Evolutionary conservation across 2,329 filamentous ascomycete genomes (phyloP).

Genomic region (Thelonectria blattea): DNA sequence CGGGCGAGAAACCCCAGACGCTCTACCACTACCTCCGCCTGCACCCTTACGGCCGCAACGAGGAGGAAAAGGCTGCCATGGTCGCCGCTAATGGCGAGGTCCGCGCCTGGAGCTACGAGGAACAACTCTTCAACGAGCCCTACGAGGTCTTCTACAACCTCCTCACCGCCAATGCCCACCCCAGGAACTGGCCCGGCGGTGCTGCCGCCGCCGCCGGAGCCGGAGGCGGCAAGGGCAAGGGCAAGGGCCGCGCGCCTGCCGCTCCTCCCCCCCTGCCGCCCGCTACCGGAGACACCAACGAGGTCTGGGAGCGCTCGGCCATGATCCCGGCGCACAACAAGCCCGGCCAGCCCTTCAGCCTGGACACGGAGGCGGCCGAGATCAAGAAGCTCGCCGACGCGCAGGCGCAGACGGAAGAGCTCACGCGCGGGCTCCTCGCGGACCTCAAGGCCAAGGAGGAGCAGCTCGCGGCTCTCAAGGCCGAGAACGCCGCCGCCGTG

Average conservation of each 20-base stretch:
- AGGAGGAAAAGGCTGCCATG: constrained; percentile 71
- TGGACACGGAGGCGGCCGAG: constrained; percentile 70
- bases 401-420: constrained; percentile 66
- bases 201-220: constrained; percentile 20
- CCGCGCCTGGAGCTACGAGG: constrained; percentile 84
- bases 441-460: constrained; percentile 70
- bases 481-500: constrained; percentile 59
- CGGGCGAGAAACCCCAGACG: constrained; percentile 93
- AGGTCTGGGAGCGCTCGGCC: constrained; percentile 70
- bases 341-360: constrained; percentile 74
- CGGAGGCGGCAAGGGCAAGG: constrained; percentile 61
- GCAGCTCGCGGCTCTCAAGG: constrained; percentile 65
- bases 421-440: constrained; percentile 63
- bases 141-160: constrained; percentile 90
- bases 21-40: constrained; percentile 90
- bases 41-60: constrained; percentile 86
- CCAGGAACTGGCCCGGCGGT: constrained; percentile 46
- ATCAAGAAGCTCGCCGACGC: constrained; percentile 68
- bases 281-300: constrained; percentile 48
- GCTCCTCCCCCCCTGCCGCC: constrained; percentile 47
- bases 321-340: constrained; percentile 74
- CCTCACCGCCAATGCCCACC: constrained; percentile 74
- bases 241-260: constrained; percentile 49
- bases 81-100: constrained; percentile 67
- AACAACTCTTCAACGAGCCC: constrained; percentile 96